Evolutionary conservation across 2,329 filamentous ascomycete genomes (phyloP), one percentile per base, ranked within the genome.

Genomic region (Verticillium longisporum): DNA sequence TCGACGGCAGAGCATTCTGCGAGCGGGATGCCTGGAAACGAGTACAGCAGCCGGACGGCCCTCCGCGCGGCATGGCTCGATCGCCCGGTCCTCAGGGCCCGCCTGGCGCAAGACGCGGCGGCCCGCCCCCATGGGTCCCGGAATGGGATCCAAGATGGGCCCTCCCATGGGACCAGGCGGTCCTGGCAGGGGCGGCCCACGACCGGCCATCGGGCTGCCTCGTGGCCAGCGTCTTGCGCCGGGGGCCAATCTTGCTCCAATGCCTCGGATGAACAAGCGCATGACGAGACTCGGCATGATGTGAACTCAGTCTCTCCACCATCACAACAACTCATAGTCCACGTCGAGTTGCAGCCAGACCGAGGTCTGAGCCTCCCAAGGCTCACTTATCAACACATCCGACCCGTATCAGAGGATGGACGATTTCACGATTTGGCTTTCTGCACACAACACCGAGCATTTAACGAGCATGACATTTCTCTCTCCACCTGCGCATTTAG

Each of bases 1-100:
- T 97, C 66, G 86, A 85, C 50, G 91, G 91, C 31, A 82, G 79
- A 55, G 86, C 90, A 0, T 97, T 90, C 71, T 99, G 94, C 73
- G 94, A 98, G 74, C 85, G 88, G 55, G 92, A 98, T 72, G 93
- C 92, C 4, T 88, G 87, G 73, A 79, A 81, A 59, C 75, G 83
- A 45, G 74, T 80, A 34, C 78, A 82, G 63, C 69, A 37, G 21
- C 58, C 57, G 6, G 36, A 61, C 54, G 65, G 65, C 41, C 62
- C 65, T 33, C 64, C 62, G 21, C 59, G 65, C 34, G 61, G 61
- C n/a, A 55, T 62, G 56, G 50, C 55, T n/a, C 41, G 61, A 37
- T 60, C 58, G 21, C 63, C 63, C 15, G 62, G 60, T 21, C 61
- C 61, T 11, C 62, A 61, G 13, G 65, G 63, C 14, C 61, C 62